Evolutionary conservation across 2,329 filamentous ascomycete species (phyloP).

Genomic region (Colletotrichum liaoningense): DNA sequence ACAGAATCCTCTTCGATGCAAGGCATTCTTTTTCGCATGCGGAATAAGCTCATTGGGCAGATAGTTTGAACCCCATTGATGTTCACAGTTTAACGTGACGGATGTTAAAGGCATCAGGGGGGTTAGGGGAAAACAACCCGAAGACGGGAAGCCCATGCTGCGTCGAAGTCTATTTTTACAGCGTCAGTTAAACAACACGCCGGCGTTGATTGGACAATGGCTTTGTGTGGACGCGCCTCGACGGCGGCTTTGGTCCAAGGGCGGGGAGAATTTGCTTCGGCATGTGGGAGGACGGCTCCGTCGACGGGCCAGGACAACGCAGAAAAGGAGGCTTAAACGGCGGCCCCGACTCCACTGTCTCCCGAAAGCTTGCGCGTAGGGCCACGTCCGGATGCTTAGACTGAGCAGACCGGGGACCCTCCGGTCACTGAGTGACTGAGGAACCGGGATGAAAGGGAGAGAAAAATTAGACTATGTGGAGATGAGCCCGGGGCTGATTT

Average conservation of each 20-base stretch:
- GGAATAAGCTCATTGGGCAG: not conserved
- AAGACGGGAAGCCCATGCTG: not conserved
- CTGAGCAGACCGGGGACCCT: not conserved
- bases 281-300: constrained; percentile 21
- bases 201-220: not conserved
- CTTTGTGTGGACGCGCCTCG: not conserved
- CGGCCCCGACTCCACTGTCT: constrained; percentile 1
- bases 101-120: not conserved
- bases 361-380: constrained; percentile 26
- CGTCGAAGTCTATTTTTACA: constrained; percentile 12
- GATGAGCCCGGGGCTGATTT: constrained; percentile 9
- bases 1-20: not conserved
- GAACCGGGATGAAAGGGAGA: not conserved
- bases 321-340: constrained; percentile 26
- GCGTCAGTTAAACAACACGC: not conserved
- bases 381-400: not conserved
- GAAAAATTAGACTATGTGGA: constrained; percentile 19
- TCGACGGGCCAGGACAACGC: not conserved
- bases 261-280: constrained; percentile 4
- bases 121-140: not conserved
- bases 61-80: not conserved
- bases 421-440: not conserved
- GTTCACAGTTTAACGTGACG: not conserved
- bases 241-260: not conserved
- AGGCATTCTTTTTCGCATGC: not conserved